A percentile compares a stretch with the other conserved stretches of the same genome.
These are phyloP conservation scores for Candida pseudoviswanathii DNA, from an alignment of 1,139 yeast species.

Conservation along the genomic window DNA sequence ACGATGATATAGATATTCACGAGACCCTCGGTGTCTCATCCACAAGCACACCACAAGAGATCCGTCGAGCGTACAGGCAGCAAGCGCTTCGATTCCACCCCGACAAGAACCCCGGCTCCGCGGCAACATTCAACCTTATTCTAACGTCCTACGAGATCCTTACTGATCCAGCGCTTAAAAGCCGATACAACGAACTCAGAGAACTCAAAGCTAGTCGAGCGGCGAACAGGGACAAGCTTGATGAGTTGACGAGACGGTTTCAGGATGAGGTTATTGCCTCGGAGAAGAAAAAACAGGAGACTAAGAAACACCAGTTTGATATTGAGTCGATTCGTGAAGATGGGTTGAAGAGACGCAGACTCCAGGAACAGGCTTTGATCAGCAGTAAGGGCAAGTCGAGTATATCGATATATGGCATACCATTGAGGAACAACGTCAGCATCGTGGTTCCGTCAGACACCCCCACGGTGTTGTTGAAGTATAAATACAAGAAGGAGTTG, in stretches of 20 bases:
- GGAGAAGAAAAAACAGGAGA: slow-evolving; percentile 21
- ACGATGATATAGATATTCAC: slow-evolving; percentile 38
- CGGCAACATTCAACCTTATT: slow-evolving; percentile 40
- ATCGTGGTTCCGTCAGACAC: background rate
- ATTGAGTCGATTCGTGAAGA: slow-evolving; percentile 34
- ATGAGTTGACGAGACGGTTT: slow-evolving; percentile 32
- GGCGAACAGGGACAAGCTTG: slow-evolving; percentile 18
- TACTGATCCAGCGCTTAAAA: slow-evolving; percentile 28
- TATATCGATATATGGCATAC: slow-evolving; percentile 8
- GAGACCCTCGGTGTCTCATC: slow-evolving; percentile 29
- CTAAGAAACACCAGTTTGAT: slow-evolving; percentile 14
- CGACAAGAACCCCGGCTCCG: slow-evolving; percentile 47
- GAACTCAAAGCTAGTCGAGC: slow-evolving; percentile 17
- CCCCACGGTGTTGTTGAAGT: slow-evolving; percentile 46
- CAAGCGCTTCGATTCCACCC: slow-evolving; percentile 79
- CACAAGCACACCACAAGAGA: slow-evolving; percentile 50
- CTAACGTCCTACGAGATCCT: slow-evolving; percentile 43
- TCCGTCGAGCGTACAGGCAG: slow-evolving; percentile 81
- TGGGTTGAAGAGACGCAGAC: slow-evolving; percentile 30
- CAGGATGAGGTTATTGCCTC: slow-evolving; percentile 36
- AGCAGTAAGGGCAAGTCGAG: background rate
- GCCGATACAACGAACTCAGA: slow-evolving; percentile 39
- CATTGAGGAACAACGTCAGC: slow-evolving; percentile 5
- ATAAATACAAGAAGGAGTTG: slow-evolving; percentile 33
- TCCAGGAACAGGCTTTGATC: slow-evolving; percentile 20